phyloP scores from a whole-genome alignment of 192 early-diverging fungal genomes.

The Entomortierella beljakovae region DNA sequence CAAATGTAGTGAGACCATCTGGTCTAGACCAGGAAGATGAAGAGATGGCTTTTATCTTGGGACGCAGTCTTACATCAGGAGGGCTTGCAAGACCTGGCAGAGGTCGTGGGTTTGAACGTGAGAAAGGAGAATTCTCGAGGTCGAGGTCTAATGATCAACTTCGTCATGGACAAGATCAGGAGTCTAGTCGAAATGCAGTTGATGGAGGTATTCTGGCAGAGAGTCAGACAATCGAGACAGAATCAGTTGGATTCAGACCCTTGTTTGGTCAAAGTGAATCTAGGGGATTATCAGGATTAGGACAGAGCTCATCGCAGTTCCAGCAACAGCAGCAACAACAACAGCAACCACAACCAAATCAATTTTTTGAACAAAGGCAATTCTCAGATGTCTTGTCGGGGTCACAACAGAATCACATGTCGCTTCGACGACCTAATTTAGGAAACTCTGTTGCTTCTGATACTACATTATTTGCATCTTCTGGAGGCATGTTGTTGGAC shows the following conservation, averaged over 20 bases:
- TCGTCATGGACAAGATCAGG: neutral
- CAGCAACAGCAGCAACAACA: constrained; percentile 22
- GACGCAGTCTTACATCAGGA: constrained; percentile 39
- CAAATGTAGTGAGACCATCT: neutral
- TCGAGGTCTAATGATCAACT: constrained; percentile 6
- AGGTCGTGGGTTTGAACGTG: constrained; percentile 16
- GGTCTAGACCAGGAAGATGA: constrained; percentile 23
- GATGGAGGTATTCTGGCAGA: constrained; percentile 10
- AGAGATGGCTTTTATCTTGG: constrained; percentile 36
- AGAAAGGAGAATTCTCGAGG: constrained; percentile 10
- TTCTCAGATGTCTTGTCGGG: constrained; percentile 1
- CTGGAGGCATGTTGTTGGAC: constrained; percentile 17
- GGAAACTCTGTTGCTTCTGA: constrained; percentile 18
- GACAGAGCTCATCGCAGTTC: neutral
- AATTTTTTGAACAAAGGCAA: neutral
- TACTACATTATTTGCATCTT: constrained; percentile 12
- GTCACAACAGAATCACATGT: constrained; percentile 13
- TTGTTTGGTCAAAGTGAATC: constrained; percentile 32
- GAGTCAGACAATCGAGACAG: neutral
- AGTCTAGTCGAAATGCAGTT: neutral
- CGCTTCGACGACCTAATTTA: constrained; percentile 1
- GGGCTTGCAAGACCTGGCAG: constrained; percentile 23
- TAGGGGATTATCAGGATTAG: constrained; percentile 4
- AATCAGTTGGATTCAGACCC: constrained; percentile 36
- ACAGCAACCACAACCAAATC: constrained; percentile 3